Evolutionary conservation across 495 filamentous ascomycete genomes (phyloP), one percentile per base, ranked within the genome.

Genomic region (Hamigera avellanea): DNA sequence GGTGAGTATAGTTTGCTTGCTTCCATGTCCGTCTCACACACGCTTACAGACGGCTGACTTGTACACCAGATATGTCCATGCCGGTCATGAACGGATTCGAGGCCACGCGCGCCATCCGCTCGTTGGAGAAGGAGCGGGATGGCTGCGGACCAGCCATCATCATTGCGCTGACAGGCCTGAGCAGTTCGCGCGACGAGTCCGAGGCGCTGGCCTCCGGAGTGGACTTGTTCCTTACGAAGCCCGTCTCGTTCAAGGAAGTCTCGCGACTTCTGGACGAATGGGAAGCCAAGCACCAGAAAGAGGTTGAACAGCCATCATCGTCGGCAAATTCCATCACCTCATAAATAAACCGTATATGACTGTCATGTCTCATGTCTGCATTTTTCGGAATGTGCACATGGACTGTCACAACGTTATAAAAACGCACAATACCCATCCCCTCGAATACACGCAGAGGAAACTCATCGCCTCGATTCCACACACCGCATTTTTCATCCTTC

Each of bases 61-160:
- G 2, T 4, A 29, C 3, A 19, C 14, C 50, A 71, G 78, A 84
- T 36, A 78, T 86, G 34, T 76, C 75, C 13, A 86, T 88, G 83
- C 82, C 83, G 0, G 59, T 85, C 0, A 80, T 86, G 67, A 76
- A 82, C 37, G 81, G 81, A 6, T 71, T 84, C n/a, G 80, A 81
- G 50, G 72, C 80, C 8, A 82, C 81, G 8, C 69, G 74, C 3
- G 67, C 70, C 8, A 83, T 86, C 37, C 68, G 81, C 7, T 57
- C 66, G 13, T 61, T 81, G 28, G 81, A 86, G 52, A 58, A 52
- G 35, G 64, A 68, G 28, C 48, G 49, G 13, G 53, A 54, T 19
- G 45, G 46, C 30, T 42, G 42, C 19, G 41, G 41, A 10, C 62
- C 67, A 0, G 66, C 70, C 14, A 68, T 68, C 26, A 76, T 87